Base-by-base conservation (phyloP, 176 grass and related monocot genomes). In the Aegilops tauschii region DNA sequence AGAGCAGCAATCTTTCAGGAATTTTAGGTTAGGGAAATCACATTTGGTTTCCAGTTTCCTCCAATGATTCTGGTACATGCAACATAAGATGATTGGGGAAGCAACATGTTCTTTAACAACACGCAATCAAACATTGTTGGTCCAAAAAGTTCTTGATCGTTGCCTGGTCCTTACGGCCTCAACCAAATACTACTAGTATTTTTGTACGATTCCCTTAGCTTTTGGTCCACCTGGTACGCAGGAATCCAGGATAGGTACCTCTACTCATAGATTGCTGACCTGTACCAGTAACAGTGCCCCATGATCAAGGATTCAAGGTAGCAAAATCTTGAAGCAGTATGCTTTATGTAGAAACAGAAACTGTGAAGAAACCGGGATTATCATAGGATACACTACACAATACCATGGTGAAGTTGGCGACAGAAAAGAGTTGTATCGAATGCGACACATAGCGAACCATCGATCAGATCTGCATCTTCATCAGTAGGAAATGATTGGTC, bases 281-380 rank as follows among this genome's bases (percentile, higher is more conserved):
- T 80, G 78, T 80, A 44, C 78, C 37, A 5, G 78, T 39, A 80
- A 80, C 42, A 16, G 36, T 44, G 14, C 23, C 23, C 23, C 23
- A 80, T 80, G 78, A 80, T 17, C 37, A 65, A 54, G 50, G 50
- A 54, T 54, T 54, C 50, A 54, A 65, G 61, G 78, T 44, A 65
- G 64, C 78, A 78, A 78, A 78, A 59, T 35, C 18, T 36, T 34
- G 37, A 49, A 12, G 61, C 9, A 47, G 62, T n/a, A 13, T 59
- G 74, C 56, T n/a, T 59, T 59, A 59, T 21, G 56, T 49, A 31
- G 17, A 52, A 29, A 54, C 28, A 17, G 17, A 34, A 77, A 21
- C 28, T 65, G 12, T 63, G 35, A 79, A 39, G 20, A 42, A 64
- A 80, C 23, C 27, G 28, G 37, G 37, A 20, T 29, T 65, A 20